Base-by-base conservation (phyloP, 768 basidiomycete species). In the Coprinopsis sp. region DNA sequence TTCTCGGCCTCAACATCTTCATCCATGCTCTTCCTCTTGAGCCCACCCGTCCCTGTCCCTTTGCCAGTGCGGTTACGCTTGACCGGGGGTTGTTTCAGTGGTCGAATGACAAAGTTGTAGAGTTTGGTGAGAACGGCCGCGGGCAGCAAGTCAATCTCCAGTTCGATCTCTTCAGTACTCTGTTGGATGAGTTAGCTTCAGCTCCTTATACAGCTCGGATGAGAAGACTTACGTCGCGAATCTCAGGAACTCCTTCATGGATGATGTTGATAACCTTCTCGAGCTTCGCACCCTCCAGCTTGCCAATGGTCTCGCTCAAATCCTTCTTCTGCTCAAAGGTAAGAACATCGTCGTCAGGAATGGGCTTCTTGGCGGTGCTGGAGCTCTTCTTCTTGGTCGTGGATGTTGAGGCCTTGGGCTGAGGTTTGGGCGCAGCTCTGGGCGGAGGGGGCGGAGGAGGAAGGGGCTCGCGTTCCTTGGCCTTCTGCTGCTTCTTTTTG, bases 281-380 rank as follows among this genome's bases (percentile, higher is more conserved):
- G 51, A 98, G 69, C 61, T 87, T 87, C 42, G 75, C 63, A 18
- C 84, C 92, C 54, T 96, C 91, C 21, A 96, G 79, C 58, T 78
- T 78, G 50, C 78, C 77, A 54, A 99, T 99, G 42, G 92, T 89
- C 66, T 97, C 93, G 59, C 93, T 95, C 46, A 99, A 72, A 61
- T 97, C 92, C 67, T 96, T 93, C 84, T 99, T 99, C 73, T 98
- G 95, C 54, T 92, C 91, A 63, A 95, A 90, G 42, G 90, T 87
- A 29, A 97, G 74, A 37, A 85, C 82, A 47, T 92, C 89, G 56
- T 90, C 86, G 54, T 91, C 87, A 8, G 77, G 67, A 34, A 81
- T 63, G 30, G 73, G 72, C 62, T 86, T 87, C 73, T 87, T 88
- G 27, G 66, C 54, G 16, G 12, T 37, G 18, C 34, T 18, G n/a